These are phyloP conservation scores for Sporisorium iseilematis-ciliati DNA, from an alignment of 1,284 basidiomycete species.

Conservation along the genomic window DNA sequence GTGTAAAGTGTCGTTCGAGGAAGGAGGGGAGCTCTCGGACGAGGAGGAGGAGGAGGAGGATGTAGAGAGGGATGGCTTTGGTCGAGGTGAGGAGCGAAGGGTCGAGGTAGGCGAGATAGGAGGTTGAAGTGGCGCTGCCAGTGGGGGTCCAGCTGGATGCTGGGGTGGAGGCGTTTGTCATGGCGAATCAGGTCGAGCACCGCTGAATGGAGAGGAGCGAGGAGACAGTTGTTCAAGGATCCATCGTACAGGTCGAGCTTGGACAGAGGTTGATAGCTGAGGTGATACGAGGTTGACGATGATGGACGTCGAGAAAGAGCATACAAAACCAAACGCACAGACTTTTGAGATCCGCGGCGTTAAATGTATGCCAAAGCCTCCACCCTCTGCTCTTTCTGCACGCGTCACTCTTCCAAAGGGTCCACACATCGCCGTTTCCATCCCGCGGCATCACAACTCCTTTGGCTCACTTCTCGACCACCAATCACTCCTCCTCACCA, in stretches of 20 bases:
- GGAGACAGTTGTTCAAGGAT: no score
- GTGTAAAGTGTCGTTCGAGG: slow-evolving; percentile 24
- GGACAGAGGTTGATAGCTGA: no score
- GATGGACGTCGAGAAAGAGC: no score
- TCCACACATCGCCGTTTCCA: not conserved
- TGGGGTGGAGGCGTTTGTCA: not conserved
- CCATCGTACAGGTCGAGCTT: no score
- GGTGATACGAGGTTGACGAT: no score
- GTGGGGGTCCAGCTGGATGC: not conserved
- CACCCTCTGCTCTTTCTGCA: no score
- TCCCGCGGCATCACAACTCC: not conserved
- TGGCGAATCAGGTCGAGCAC: no score
- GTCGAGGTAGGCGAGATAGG: not conserved
- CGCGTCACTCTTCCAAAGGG: not conserved
- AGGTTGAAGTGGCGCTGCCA: not conserved
- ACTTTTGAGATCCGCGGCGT: no score
- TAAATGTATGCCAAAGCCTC: no score
- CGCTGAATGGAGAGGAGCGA: no score
- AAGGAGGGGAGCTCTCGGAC: slow-evolving; percentile 13
- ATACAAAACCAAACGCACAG: no score
- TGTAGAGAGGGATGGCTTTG: slow-evolving; percentile 20
- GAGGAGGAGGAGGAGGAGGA: slow-evolving; percentile 10
- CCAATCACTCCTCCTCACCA: not conserved
- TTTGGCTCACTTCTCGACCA: no score
- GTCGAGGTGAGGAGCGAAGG: not conserved